Evolutionary conservation across 257 asterid genomes (phyloP), one percentile per base, ranked within the genome.

Genomic region (Solanum verrucosum): DNA sequence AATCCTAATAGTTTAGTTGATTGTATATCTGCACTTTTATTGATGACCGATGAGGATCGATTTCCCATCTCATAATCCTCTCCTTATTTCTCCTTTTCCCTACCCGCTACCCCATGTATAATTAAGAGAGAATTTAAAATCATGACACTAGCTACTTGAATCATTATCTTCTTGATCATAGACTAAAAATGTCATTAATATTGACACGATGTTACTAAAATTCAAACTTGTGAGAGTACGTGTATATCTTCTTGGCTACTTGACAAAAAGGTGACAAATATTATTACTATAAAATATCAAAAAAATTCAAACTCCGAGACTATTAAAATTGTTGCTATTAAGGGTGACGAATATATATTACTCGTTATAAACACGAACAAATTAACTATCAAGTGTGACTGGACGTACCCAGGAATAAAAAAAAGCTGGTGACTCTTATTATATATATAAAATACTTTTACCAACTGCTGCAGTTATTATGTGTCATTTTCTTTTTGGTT

Each of bases 11-110:
- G 0, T 5, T 68, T 2, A 68, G 2, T 68, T 68, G 0, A 27
- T 68, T 29, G 10, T 1, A 3, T 13, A 14, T 14, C 0, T 68
- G 0, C 7, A 68, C 0, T 68, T 68, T 6, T 1, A 27, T 27
- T 2, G 1, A 0, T 68, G 5, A 68, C 1, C 6, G 2, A 0
- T 63, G 3, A 23, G 1, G 0, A 6, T 29, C 1, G 0, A 14
- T 68, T 68, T 14, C 0, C 4, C 2, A 27, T 12, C 1, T 68
- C 7, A 18, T 12, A 3, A 68, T 68, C 3, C 9, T 27, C 5
- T 5, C 2, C 35, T 27, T 6, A 67, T 67, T 67, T 67, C 65
- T 6, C 35, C 21, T 25, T 67, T 67, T 7, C 1, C 33, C 65
- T 56, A 56, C 65, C 2, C 25, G 5, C n/a, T 56, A 56, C 1